Conservation (phyloP, 306 rosid species). For the Prinsepia uniflora region DNA sequence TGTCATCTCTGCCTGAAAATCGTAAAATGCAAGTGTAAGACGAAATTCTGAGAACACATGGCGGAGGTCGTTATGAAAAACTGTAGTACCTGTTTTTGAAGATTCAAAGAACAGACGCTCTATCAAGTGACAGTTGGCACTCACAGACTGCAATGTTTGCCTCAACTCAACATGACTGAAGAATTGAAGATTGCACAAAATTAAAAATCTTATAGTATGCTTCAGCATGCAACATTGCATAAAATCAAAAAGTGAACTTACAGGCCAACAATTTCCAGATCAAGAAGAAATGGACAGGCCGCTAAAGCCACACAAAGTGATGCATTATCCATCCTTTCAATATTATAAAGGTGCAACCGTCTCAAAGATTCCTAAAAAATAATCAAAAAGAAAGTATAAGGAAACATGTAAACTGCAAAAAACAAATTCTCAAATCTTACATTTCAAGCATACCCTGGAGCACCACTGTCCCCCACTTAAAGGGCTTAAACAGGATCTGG, state of each 20-base stretch:
- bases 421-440: conserved; percentile 22
- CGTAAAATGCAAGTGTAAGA: conserved; percentile 32
- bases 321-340: conserved; percentile 82
- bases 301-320: conserved; percentile 75
- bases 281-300: conserved; percentile 86
- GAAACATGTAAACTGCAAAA: not conserved
- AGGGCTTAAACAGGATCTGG: conserved; percentile 91
- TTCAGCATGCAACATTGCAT: conserved; percentile 22
- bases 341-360: conserved; percentile 81
- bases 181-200: conserved; percentile 36
- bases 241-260: conserved; percentile 38
- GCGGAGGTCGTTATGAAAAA: conserved; percentile 18
- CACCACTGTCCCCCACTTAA: conserved; percentile 58
- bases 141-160: conserved; percentile 85
- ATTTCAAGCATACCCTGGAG: conserved; percentile 69
- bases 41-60: conserved; percentile 17
- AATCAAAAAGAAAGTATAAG: conserved; percentile 25
- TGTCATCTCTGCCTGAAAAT: conserved; percentile 90
- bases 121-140: conserved; percentile 68
- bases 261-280: conserved; percentile 97
- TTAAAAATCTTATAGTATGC: conserved; percentile 12
- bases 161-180: conserved; percentile 88
- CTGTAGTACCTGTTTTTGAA: conserved; percentile 68
- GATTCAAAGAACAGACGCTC: conserved; percentile 94
- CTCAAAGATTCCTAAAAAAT: conserved; percentile 66